Base-by-base conservation (phyloP, 176 grass and related monocot species). In the Echinochloa phyllopogon region DNA sequence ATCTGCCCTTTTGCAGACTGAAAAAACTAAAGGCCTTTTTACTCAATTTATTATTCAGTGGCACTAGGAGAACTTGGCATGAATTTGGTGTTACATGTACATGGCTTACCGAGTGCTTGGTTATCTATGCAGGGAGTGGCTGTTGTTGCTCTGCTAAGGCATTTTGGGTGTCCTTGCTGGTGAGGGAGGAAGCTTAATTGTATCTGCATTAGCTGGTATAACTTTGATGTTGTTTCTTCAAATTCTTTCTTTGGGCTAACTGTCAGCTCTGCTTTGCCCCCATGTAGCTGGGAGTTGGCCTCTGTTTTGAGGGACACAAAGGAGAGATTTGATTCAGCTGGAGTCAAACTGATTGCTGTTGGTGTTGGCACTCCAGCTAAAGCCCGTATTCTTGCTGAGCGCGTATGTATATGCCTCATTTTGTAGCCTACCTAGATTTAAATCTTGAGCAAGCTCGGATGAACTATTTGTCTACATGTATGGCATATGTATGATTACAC, bases 211-310 rank as follows among this genome's bases (percentile, higher is more conserved):
- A 45, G 10, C 16, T 3, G 12, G 15, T 74, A 62, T 47, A 9
- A 62, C 0, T 39, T 55, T 39, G 3, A 49, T 20, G 49, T 18
- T 74, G 20, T n/a, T 55, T 65, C 10, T 69, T 65, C 52, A 51
- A 21, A 79, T 70, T 60, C 1, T 11, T 83, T 63, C 10, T 16
- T 77, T 60, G 16, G 27, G 65, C 38, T 88, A 82, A 87, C 63
- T 18, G 11, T 90, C 33, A 38, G 43, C 88, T 55, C 42, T 53
- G 3, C 50, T 41, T 55, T 82, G 41, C 10, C 14, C 4, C 58
- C 10, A 2, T 85, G 55, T 72, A 98, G 93, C 47, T 98, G 95
- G 95, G 95, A 98, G 72, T 62, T 98, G 61, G 93, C 95, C 47
- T 93, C 89, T 48, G 80, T 91, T 25, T 48, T 97, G 69, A 91